Percentiles rank a stretch among this genome's conserved stretches.
Evolutionary conservation across 331 rosid genomes (phyloP).

Genomic region (Saraca asoca): DNA sequence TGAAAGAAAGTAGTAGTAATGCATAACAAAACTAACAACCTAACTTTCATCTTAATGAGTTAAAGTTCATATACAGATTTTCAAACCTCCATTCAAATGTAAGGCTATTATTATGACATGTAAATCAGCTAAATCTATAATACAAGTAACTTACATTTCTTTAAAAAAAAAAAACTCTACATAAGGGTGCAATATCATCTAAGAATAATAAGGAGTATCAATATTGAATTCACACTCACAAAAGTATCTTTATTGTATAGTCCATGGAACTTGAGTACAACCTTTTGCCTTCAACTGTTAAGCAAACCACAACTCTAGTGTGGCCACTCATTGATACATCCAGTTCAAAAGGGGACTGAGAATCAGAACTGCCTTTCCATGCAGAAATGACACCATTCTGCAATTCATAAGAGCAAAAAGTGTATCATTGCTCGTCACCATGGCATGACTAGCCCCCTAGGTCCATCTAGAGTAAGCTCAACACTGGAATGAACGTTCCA

Average conservation of each 20-base stretch:
- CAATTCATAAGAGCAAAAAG: conserved; percentile 7
- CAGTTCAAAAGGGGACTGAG: conserved; percentile 31
- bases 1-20: neutral
- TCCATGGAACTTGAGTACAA: conserved; percentile 53
- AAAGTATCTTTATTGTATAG: conserved; percentile 42
- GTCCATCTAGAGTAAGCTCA: conserved; percentile 42
- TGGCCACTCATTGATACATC: conserved; percentile 43
- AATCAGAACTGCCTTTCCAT: conserved; percentile 43
- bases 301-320: conserved; percentile 33
- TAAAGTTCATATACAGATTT: neutral
- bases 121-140: neutral
- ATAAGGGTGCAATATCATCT: neutral
- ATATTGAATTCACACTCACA: neutral
- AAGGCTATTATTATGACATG: too few species aligned
- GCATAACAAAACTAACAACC: too few species aligned
- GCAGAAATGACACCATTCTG: conserved; percentile 47
- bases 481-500: conserved; percentile 39
- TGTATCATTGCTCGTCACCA: conserved; percentile 38
- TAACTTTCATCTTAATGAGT: too few species aligned
- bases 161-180: neutral
- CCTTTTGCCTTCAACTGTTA: conserved; percentile 36
- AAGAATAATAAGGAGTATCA: too few species aligned
- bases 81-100: neutral
- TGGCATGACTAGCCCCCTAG: conserved; percentile 43
- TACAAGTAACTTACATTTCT: too few species aligned